A percentile compares a stretch with the other conserved stretches of the same genome.
phyloP scores from a whole-genome alignment of 2,329 filamentous ascomycete genomes.

The Gaeumannomyces tritici region DNA sequence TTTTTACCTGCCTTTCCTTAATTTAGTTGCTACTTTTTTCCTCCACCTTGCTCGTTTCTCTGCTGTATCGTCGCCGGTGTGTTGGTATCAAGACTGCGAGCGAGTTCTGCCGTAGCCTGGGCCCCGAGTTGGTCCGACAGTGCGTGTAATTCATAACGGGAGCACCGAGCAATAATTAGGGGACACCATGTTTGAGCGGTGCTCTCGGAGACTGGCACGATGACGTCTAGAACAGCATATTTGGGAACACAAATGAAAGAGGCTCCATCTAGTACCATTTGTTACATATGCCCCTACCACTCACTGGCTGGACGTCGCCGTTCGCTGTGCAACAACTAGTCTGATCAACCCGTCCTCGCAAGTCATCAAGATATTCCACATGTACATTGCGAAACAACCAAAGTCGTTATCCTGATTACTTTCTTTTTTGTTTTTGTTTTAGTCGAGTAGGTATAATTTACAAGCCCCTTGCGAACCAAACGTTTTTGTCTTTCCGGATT shows the following conservation, averaged over 20 bases:
- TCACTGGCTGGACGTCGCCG: background rate
- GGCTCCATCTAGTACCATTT: background rate
- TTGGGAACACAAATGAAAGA: background rate
- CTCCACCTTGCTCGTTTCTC: background rate
- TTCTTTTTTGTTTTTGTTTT: background rate
- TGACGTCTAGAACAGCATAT: background rate
- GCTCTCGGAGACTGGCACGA: background rate
- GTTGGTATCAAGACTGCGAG: background rate
- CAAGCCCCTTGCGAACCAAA: background rate
- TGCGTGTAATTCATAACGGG: background rate
- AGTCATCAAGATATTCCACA: background rate
- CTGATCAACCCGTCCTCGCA: background rate
- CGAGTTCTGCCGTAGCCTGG: background rate
- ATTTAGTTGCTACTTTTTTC: background rate
- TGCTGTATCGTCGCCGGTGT: no score
- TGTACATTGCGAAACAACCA: background rate
- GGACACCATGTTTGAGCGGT: background rate
- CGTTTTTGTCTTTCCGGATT: conserved; percentile 1
- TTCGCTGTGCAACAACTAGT: background rate
- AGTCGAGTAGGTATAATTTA: background rate
- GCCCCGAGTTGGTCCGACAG: background rate
- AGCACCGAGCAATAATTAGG: background rate
- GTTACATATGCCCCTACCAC: background rate
- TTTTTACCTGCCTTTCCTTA: no score
- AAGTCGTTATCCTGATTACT: background rate